Conservation (phyloP, 306 rosid genomes). For the Gynostemma pentaphyllum region DNA sequence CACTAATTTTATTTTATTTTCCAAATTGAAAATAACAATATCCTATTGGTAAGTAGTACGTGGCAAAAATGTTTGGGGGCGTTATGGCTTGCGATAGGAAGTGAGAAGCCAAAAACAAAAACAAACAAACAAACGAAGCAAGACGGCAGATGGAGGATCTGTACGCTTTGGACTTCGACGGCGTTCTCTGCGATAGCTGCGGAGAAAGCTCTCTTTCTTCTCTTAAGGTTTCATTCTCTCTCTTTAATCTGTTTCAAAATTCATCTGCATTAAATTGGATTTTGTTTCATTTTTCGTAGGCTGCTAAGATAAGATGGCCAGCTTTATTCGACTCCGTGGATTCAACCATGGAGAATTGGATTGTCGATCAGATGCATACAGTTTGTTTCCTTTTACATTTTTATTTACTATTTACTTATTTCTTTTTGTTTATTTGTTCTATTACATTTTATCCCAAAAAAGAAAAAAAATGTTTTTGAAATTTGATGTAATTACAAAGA, state of each 20-base stretch:
- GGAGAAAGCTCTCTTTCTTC: conserved; percentile 91
- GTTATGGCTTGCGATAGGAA: neutral
- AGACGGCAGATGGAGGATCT: conserved; percentile 70
- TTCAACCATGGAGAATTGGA: conserved; percentile 52
- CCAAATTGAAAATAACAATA: too few relatives aligned
- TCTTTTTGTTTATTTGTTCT: neutral
- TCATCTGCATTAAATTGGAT: neutral
- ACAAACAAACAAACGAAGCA: too few relatives aligned
- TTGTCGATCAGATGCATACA: conserved; percentile 62
- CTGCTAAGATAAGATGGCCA: conserved; percentile 83
- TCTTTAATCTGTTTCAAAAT: neutral
- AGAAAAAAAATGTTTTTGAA: neutral
- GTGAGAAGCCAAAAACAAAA: neutral
- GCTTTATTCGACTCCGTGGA: conserved; percentile 52
- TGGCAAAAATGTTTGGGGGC: too few relatives aligned
- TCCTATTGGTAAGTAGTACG: too few relatives aligned
- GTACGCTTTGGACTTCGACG: conserved; percentile 90
- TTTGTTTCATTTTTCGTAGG: conserved; percentile 36
- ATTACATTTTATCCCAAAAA: neutral
- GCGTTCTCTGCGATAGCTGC: conserved; percentile 84
- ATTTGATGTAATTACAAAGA: neutral
- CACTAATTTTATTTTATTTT: too few relatives aligned
- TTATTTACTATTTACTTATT: neutral
- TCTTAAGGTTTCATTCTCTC: conserved; percentile 37
- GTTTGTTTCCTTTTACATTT: conserved; percentile 26